A percentile compares a stretch with the other conserved stretches of the same genome.
phyloP scores from a whole-genome alignment of 1,284 basidiomycete species.

The Cystobasidiaceae sp. region DNA sequence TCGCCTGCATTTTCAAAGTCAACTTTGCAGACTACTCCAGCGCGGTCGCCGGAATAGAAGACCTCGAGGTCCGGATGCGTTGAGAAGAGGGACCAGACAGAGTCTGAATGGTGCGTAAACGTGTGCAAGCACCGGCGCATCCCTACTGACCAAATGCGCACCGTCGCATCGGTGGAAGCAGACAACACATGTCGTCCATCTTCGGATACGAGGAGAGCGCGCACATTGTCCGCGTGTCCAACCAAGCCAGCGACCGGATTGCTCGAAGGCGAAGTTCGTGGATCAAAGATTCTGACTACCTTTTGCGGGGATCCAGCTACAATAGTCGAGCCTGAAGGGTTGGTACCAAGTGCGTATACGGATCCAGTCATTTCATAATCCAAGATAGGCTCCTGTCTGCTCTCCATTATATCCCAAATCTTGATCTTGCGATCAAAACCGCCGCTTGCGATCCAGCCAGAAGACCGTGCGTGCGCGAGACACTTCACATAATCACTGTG shows the following conservation, averaged over 20 bases:
- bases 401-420: conserved; percentile 74
- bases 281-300: conserved; percentile 88
- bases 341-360: conserved; percentile 48
- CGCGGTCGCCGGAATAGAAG: conserved; percentile 96
- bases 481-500: conserved; percentile 91
- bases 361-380: conserved; percentile 41
- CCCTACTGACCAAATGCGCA: conserved; percentile 81
- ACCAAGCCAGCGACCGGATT: conserved; percentile 62
- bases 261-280: conserved; percentile 58
- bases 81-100: conserved; percentile 89
- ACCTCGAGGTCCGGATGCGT: conserved; percentile 79
- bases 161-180: conserved; percentile 75
- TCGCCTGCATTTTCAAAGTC: conserved; percentile 78
- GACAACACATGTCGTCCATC: conserved; percentile 82
- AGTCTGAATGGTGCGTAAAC: conserved; percentile 90
- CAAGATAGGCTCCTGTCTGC: conserved; percentile 44
- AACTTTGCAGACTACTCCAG: conserved; percentile 80
- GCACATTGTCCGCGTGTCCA: conserved; percentile 94
- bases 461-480: conserved; percentile 67
- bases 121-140: conserved; percentile 88
- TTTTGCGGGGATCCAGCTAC: conserved; percentile 87
- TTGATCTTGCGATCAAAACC: conserved; percentile 91
- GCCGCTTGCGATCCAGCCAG: conserved; percentile 83
- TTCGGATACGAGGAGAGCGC: conserved; percentile 78
- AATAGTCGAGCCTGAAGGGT: conserved; percentile 71